phyloP scores from a whole-genome alignment of 352 stramenopile species.

The Globisporangium takayamanum region DNA sequence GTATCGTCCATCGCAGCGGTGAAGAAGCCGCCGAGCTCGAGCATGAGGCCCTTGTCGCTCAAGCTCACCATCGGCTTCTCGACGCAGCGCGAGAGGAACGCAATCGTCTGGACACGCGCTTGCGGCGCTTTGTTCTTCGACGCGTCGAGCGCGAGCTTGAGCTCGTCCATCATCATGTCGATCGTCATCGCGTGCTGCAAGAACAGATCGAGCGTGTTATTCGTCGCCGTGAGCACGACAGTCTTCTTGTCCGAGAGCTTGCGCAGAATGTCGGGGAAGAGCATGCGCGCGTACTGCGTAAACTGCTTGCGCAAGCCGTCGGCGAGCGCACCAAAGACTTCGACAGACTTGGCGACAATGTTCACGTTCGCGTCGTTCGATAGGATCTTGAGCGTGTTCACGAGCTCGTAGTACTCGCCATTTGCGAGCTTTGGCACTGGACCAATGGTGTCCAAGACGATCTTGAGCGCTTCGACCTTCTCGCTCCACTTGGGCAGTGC shows the following conservation, averaged over 20 bases:
- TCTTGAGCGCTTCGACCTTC: conserved; percentile 81
- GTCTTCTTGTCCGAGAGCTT: conserved; percentile 88
- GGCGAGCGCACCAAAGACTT: conserved; percentile 70
- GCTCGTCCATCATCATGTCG: conserved; percentile 85
- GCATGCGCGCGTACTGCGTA: conserved; percentile 57
- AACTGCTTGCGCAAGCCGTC: conserved; percentile 83
- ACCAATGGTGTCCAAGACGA: conserved; percentile 78
- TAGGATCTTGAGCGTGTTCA: conserved; percentile 74
- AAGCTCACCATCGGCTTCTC: conserved; percentile 66
- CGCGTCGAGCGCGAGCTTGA: conserved; percentile 59
- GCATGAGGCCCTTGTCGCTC: conserved; percentile 50
- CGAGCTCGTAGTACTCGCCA: conserved; percentile 83
- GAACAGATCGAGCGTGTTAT: conserved; percentile 79
- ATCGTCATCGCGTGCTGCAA: conserved; percentile 77
- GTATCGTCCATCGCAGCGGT: conserved; percentile 61
- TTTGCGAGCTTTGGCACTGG: conserved; percentile 81
- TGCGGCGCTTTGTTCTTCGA: conserved; percentile 81
- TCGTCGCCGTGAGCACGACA: conserved; percentile 73
- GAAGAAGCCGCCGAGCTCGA: conserved; percentile 62
- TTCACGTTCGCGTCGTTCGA: conserved; percentile 86
- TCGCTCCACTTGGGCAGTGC: conserved; percentile 80
- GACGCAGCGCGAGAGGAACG: conserved; percentile 59
- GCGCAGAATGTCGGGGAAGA: conserved; percentile 75
- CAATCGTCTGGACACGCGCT: conserved; percentile 68
- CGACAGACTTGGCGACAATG: conserved; percentile 80